Base-by-base conservation (phyloP, 2,329 filamentous ascomycete genomes). In the Pseudonectria foliicola region DNA sequence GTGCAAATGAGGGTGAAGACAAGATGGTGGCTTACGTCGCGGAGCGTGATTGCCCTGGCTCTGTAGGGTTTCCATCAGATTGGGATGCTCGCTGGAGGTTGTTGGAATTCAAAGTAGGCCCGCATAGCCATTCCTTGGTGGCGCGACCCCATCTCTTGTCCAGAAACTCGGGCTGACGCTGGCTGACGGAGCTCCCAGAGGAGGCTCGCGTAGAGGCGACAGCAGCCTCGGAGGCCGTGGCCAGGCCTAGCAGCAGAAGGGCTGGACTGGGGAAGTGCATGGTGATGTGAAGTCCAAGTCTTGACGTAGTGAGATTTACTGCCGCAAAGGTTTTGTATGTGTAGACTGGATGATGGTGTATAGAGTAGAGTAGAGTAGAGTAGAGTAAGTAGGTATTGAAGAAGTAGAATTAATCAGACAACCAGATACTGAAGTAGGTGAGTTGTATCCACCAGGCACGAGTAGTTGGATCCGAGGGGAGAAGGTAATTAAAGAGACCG, bases 261-360 rank as follows among this genome's bases (percentile, higher is more conserved):
- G 74, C 45, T 30, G 70, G 49, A 40, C 60, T 61, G 55, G 73
- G 72, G 53, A 73, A 52, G 53, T 73, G 66, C 73, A 76, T 77
- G 31, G 49, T 24, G 11, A 13, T 29, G 36, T 45, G 50, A 51
- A 53, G 46, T 46, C 43, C 40, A 47, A n/a, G 18, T 5, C 18
- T 21, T 21, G 18, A 21, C 8, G n/a, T n/a, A n/a, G n/a, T n/a
- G n/a, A n/a, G n/a, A n/a, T n/a, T n/a, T n/a, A n/a, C n/a, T n/a
- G n/a, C n/a, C n/a, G n/a, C n/a, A n/a, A n/a, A n/a, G n/a, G n/a
- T n/a, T n/a, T n/a, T n/a, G n/a, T n/a, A n/a, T n/a, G n/a, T n/a
- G n/a, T n/a, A n/a, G n/a, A n/a, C n/a, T n/a, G n/a, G n/a, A n/a
- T n/a, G n/a, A n/a, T n/a, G n/a, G n/a, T n/a, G n/a, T n/a, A n/a